Base-by-base conservation (phyloP, 805 yeast species). In the Kluyveromyces nonfermentans region DNA sequence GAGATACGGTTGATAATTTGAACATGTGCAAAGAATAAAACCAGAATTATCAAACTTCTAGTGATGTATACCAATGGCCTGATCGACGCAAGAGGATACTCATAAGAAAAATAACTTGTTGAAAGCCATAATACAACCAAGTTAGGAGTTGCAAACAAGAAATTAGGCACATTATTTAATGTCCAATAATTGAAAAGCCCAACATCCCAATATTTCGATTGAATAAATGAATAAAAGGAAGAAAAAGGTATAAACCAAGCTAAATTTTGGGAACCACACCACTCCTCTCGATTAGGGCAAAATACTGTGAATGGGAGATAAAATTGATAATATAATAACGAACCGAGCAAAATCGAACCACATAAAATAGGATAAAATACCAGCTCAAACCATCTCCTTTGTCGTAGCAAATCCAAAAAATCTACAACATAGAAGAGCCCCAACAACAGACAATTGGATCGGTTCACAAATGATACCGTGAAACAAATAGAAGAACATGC, bases 161-260 rank as follows among this genome's bases (percentile, higher is more conserved):
- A 90, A 61, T 89, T 85, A 9, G 96, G 96, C 7, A 85, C 62
- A 54, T 93, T 90, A 55, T 78, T 78, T 0, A 70, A 46, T 0
- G 93, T 82, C 90, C 96, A 93, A 63, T 93, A 93, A 34, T 64
- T 69, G 44, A 93, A 61, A 42, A 89, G 77, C 0, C 98, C 97
- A 36, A 70, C 73, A 52, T 79, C 75, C 98, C 98, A 93, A 60
- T 90, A 88, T 50, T 78, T 71, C 1, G 64, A 46, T 62, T 93
- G 98, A 6, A 94, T 84, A 59, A 72, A 85, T 3, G 75, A 60
- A 52, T 80, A 80, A 12, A 90, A 67, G 18, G 82, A 73, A 6
- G 35, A 33, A 19, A 37, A 50, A 2, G 64, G 54, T 7, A 62
- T 15, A 10, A 46, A 46, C 31, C 45, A 20, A 12, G 20, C 20